Percentiles rank a stretch among this genome's conserved stretches.
Evolutionary conservation across 176 grass and related monocot species (phyloP).

Genomic region (Canna indica): DNA sequence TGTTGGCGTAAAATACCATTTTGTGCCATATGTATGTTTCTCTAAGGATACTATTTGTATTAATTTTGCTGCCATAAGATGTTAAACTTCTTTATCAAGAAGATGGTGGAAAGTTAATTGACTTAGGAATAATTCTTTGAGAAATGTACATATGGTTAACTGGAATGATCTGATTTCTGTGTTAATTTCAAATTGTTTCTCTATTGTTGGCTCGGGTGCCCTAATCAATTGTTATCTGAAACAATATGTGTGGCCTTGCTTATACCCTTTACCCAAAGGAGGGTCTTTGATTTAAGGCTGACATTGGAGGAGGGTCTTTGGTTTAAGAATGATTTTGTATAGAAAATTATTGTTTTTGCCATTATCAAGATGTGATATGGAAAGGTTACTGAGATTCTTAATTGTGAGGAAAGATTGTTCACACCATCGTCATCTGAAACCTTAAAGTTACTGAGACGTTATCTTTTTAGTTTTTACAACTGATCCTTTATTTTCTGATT

Average conservation of each 20-base stretch:
- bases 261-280: no score
- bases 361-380: no score
- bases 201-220: background rate
- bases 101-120: background rate
- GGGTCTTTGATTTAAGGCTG: no score
- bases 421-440: no score
- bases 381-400: no score
- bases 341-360: no score
- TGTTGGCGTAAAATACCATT: background rate
- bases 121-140: background rate
- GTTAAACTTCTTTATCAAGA: background rate
- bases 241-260: background rate
- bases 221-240: background rate
- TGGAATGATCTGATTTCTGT: background rate
- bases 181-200: background rate
- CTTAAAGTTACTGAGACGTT: no score
- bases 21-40: background rate
- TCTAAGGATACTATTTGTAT: background rate
- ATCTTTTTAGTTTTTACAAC: no score
- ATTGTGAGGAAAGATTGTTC: no score
- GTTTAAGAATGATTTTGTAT: no score
- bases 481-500: background rate
- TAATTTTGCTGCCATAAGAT: background rate
- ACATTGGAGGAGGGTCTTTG: no score
- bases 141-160: background rate